Percentiles rank a stretch among this genome's conserved stretches.
These are phyloP conservation scores for Metschnikowia lochheadii DNA, from an alignment of 805 yeast genomes.

Conservation along the genomic window DNA sequence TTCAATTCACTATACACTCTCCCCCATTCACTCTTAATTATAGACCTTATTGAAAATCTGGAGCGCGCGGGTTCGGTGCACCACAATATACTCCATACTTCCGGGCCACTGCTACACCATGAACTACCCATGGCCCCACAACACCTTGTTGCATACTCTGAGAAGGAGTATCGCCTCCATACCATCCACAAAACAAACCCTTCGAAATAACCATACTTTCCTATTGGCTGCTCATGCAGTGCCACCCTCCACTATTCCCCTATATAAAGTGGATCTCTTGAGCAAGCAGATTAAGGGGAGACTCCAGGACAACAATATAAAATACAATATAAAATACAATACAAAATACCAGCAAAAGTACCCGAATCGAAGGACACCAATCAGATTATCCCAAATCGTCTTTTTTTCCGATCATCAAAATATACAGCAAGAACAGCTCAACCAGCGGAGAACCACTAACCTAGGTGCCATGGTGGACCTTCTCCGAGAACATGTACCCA, in stretches of 20 bases:
- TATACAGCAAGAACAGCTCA: neutral
- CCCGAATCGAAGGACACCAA: too few species aligned
- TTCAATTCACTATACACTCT: neutral
- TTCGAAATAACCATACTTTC: neutral
- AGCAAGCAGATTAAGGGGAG: too few species aligned
- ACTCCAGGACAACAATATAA: too few species aligned
- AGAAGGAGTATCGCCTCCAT: neutral
- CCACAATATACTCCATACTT: neutral
- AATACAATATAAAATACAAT: too few species aligned
- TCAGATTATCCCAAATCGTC: neutral
- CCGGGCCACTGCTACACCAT: neutral
- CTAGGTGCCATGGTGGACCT: slow-evolving; percentile 51
- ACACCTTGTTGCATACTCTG: neutral
- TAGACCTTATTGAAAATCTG: neutral
- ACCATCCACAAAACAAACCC: too few species aligned
- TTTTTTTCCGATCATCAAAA: neutral
- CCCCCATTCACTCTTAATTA: too few species aligned
- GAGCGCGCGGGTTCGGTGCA: neutral
- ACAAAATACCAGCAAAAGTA: too few species aligned
- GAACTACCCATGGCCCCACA: neutral
- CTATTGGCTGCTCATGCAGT: neutral
- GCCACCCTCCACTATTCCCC: neutral
- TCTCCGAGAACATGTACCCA: slow-evolving; percentile 47
- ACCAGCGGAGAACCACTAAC: slow-evolving; percentile 42
- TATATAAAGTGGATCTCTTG: neutral